Evolutionary conservation across 345 rosid species (phyloP).

Genomic region (Bruguiera parviflora): DNA sequence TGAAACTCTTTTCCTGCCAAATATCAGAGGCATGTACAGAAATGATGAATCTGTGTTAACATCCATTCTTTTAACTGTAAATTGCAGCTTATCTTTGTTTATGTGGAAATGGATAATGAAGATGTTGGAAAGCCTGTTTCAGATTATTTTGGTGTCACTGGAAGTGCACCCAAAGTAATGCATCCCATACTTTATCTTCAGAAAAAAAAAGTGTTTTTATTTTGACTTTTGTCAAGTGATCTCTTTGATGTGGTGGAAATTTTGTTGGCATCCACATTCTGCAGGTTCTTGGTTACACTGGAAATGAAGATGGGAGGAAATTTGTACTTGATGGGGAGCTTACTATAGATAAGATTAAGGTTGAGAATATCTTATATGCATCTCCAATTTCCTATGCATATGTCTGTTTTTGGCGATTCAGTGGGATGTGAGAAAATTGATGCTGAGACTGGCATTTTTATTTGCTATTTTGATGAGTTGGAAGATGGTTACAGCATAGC

Average conservation of each 20-base stretch:
- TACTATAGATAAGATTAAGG: conserved; percentile 73
- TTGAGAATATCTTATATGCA: conserved; percentile 18
- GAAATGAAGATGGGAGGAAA: conserved; percentile 79
- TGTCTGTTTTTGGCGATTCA: neutral
- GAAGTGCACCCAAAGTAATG: conserved; percentile 59
- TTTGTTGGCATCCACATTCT: conserved; percentile 9
- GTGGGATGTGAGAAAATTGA: neutral
- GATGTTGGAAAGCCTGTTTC: conserved; percentile 90
- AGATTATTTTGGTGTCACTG: conserved; percentile 81
- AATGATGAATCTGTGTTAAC: neutral
- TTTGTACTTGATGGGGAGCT: conserved; percentile 60
- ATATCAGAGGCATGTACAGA: too few species aligned
- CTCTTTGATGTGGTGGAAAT: conserved; percentile 7
- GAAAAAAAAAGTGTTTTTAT: neutral
- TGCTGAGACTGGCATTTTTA: neutral
- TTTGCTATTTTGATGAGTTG: too few species aligned
- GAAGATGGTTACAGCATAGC: too few species aligned
- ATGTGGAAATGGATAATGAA: conserved; percentile 86
- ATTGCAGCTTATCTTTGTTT: conserved; percentile 80
- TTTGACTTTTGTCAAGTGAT: neutral
- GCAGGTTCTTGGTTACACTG: conserved; percentile 82
- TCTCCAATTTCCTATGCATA: neutral
- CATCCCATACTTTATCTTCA: neutral
- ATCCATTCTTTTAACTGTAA: neutral
- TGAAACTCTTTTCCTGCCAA: neutral